Base-by-base conservation (phyloP, 2,329 filamentous ascomycete genomes). In the Fusarium chaquense region DNA sequence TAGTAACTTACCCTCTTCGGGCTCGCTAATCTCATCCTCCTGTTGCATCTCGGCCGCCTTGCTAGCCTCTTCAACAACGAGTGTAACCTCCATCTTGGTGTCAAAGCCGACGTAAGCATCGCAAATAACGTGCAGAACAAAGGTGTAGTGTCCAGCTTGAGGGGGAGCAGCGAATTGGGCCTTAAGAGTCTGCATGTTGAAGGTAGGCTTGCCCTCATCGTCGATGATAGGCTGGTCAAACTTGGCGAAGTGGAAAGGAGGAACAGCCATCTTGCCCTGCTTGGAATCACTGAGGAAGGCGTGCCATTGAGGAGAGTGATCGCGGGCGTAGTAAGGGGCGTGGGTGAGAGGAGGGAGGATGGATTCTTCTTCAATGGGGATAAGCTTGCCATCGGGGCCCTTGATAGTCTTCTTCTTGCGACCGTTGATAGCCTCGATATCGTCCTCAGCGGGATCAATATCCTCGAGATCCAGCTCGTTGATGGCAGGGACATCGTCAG, bases 61-160 rank as follows among this genome's bases (percentile, higher is more conserved):
- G 80, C 89, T 92, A 35, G 93, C 90, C 75, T 98, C 94, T 76
- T 97, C 94, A 11, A 99, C 93, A 30, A 91, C 88, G 55, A 99
- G 86, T 3, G 92, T 94, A 30, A 97, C 93, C 76, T 98, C 93
- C 85, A 93, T 89, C 85, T 94, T 96, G 51, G 91, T 92, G 78
- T 99, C 97, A 72, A 98, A 93, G 46, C 96, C 96, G 46, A 99
- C 86, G 75, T 99, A 99, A 77, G 93, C 94, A 81, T 99, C 96
- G 77, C 94, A 98, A 56, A 98, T 86, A 68, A 98, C 84, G 80
- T 98, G 91, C 90, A 98, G 92, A 65, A 94, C 91, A 78, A 99
- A 99, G 2, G 92, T 94, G 82, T 97, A 99, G 79, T 94, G 91
- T 46, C 95, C 96, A 7, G 93, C 88, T 78, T 97, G 93, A 26